Evolutionary conservation across 805 yeast species (phyloP).

Genomic region (Sugiyamaella americana): DNA sequence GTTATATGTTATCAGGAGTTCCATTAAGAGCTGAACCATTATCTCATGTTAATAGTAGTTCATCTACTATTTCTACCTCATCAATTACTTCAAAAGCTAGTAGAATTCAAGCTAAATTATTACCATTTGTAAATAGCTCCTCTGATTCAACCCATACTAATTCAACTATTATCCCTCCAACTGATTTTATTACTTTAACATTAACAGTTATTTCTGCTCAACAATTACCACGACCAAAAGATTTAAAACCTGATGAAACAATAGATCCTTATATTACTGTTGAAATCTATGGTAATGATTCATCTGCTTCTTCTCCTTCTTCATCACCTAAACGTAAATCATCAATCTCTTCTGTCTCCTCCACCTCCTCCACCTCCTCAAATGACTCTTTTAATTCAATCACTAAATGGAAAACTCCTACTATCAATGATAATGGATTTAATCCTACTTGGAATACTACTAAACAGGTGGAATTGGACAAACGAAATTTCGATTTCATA

Average conservation of each 20-base stretch:
- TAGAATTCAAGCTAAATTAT: neutral
- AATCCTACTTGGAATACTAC: slow-evolving; percentile 75
- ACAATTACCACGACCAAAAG: slow-evolving; percentile 68
- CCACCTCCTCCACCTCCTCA: neutral
- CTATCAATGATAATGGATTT: slow-evolving; percentile 58
- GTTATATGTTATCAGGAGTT: neutral
- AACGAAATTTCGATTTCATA: slow-evolving; percentile 28
- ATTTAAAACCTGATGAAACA: slow-evolving; percentile 38
- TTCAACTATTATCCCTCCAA: neutral
- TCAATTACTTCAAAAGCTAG: neutral
- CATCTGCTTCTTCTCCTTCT: neutral
- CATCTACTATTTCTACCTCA: neutral
- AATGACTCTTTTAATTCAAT: slow-evolving; percentile 4
- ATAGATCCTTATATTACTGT: slow-evolving; percentile 59
- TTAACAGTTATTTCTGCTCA: slow-evolving; percentile 72
- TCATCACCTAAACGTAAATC: slow-evolving; percentile 1
- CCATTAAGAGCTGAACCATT: neutral
- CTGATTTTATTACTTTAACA: slow-evolving; percentile 10
- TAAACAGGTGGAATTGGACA: slow-evolving; percentile 40
- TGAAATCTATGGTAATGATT: slow-evolving; percentile 47
- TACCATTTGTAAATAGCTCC: neutral
- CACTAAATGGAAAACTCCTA: slow-evolving; percentile 14
- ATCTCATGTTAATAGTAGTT: neutral
- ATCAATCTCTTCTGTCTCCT: neutral
- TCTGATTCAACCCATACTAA: neutral